A percentile compares a stretch with the other conserved stretches of the same genome.
phyloP scores from a whole-genome alignment of 371 early-diverging fungal genomes.

The Actinomortierella ambigua region DNA sequence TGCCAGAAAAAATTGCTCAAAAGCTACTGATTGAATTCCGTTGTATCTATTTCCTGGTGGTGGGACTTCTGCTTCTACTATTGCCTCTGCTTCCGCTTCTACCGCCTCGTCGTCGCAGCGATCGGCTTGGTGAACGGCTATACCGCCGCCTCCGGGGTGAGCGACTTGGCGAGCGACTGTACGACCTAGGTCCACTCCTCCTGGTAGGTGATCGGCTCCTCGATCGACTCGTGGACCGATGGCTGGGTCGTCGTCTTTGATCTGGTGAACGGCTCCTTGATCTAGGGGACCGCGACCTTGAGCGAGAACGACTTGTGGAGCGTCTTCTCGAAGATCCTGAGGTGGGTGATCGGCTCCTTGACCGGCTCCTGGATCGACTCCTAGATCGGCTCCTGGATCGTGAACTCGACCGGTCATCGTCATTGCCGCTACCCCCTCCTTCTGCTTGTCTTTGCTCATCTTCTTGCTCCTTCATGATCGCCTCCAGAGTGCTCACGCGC shows the following conservation, averaged over 20 bases:
- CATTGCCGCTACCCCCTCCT: conserved; percentile 14
- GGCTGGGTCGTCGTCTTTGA: too few species aligned
- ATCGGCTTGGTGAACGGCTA: too few species aligned
- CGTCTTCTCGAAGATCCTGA: neutral
- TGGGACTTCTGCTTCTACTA: neutral
- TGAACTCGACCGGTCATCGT: conserved; percentile 12
- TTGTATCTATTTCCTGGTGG: too few species aligned
- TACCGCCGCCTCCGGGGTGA: too few species aligned
- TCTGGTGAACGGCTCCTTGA: too few species aligned
- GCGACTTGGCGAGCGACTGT: too few species aligned
- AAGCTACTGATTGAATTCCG: too few species aligned
- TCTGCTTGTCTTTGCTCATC: conserved; percentile 37
- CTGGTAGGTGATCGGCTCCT: too few species aligned
- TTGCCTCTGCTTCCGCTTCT: neutral
- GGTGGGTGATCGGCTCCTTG: neutral
- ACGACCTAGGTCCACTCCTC: too few species aligned
- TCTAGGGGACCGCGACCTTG: too few species aligned
- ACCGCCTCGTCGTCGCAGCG: neutral
- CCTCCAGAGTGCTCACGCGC: conserved; percentile 80
- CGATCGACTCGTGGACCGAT: too few species aligned
- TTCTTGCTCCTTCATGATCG: conserved; percentile 77
- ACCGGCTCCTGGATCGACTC: neutral
- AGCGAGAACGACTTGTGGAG: neutral
- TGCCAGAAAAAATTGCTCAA: too few species aligned
- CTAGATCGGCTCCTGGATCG: neutral